Evolutionary conservation across 495 filamentous ascomycete species (phyloP), one percentile per base, ranked within the genome.

Genomic region (Thozetella sp.): DNA sequence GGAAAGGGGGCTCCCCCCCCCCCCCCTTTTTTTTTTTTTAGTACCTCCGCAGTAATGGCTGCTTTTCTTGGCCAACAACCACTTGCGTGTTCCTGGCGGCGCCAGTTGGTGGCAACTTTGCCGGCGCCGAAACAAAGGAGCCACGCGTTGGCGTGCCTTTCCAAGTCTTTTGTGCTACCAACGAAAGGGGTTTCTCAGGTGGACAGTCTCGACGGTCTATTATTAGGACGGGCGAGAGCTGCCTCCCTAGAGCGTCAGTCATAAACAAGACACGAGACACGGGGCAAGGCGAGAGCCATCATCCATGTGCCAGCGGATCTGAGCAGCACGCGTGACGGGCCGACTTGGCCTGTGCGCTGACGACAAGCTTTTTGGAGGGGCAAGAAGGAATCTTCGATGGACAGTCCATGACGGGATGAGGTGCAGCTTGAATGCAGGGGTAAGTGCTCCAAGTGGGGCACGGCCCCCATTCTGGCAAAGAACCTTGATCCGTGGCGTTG

Each of bases 351-450:
- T 37, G 30, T 37, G 30, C 9, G 30, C 30, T 37, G n/a, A n/a
- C n/a, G n/a, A n/a, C n/a, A n/a, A n/a, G n/a, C n/a, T n/a, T n/a
- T n/a, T n/a, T n/a, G n/a, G n/a, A n/a, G n/a, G n/a, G n/a, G n/a
- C n/a, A n/a, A n/a, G 17, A 37, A 37, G 17, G 17, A 37, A 37
- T 6, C 30, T 37, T 37, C 30, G 9, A 37, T 17, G n/a, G 9
- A 37, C 30, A 37, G 30, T 48, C 43, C 10, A 48, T 9, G 43
- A 48, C 43, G 43, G 43, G 43, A 48, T 48, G 9, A 48, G 43
- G 10, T 48, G 43, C 43, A 48, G 9, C 43, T 48, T n/a, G n/a
- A n/a, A 48, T 48, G 43, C 43, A 48, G 43, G 43, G 43, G 43
- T 48, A 19, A 48, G 4, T 10, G 43, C 11, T n/a, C 20, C 9